Conservation (phyloP, 306 rosid genomes). For the Citrullus colocynthis region DNA sequence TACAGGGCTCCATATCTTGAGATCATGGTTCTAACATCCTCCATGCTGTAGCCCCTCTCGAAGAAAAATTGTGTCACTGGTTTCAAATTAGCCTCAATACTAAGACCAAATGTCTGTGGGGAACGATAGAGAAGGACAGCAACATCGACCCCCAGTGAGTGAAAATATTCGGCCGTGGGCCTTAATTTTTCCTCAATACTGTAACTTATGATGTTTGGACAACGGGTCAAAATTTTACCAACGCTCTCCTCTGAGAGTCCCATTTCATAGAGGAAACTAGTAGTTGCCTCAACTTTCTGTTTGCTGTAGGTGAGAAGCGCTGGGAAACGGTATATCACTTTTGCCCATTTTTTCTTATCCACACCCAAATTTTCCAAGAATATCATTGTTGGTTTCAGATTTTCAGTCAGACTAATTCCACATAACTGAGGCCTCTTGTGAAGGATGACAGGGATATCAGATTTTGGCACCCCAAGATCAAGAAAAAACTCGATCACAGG, state of each 20-base stretch:
- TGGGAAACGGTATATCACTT: slow-evolving; percentile 77
- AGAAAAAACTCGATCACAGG: slow-evolving; percentile 87
- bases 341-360: slow-evolving; percentile 86
- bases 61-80: slow-evolving; percentile 67
- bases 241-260: slow-evolving; percentile 59
- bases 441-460: slow-evolving; percentile 51
- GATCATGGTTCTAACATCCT: slow-evolving; percentile 68
- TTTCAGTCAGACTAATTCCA: slow-evolving; percentile 75
- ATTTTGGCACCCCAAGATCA: slow-evolving; percentile 71
- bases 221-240: slow-evolving; percentile 75
- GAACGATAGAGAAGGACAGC: slow-evolving; percentile 47
- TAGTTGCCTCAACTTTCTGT: slow-evolving; percentile 46
- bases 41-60: slow-evolving; percentile 54
- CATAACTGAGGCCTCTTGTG: slow-evolving; percentile 83
- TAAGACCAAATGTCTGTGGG: slow-evolving; percentile 71
- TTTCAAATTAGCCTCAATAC: slow-evolving; percentile 68
- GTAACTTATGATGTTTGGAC: slow-evolving; percentile 62
- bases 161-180: slow-evolving; percentile 67
- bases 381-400: slow-evolving; percentile 73
- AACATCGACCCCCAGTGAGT: slow-evolving; percentile 72
- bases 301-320: slow-evolving; percentile 70
- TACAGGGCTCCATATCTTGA: slow-evolving; percentile 68
- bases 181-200: slow-evolving; percentile 81
- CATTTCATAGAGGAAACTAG: slow-evolving; percentile 50
- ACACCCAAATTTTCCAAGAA: slow-evolving; percentile 73